Evolutionary conservation across 108 stramenopile genomes (phyloP).

Genomic region (Conticribra weissflogii): DNA sequence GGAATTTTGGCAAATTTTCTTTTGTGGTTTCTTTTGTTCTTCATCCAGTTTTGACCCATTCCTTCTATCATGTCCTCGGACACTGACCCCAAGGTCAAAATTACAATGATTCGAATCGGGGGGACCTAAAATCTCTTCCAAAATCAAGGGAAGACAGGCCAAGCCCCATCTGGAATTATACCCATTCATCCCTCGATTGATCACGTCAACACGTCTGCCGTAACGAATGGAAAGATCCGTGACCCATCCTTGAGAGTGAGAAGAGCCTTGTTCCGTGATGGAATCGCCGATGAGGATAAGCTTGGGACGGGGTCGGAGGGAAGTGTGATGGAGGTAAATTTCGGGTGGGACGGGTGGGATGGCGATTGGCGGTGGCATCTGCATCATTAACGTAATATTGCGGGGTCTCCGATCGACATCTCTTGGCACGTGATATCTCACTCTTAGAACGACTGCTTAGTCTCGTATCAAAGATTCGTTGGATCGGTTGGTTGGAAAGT

Average conservation of each 20-base stretch:
- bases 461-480: no score
- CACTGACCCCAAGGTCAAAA: no score
- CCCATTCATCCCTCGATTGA: constrained; percentile 84
- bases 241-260: constrained; percentile 70
- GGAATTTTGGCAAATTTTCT: background rate
- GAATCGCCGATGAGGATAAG: constrained; percentile 83
- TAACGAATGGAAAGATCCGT: constrained; percentile 69
- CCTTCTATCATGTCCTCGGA: background rate
- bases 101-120: no score
- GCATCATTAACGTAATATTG: no score
- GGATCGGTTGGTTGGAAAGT: no score
- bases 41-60: background rate
- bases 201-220: constrained; percentile 75
- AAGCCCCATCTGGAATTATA: constrained; percentile 72
- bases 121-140: constrained; percentile 34
- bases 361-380: constrained; percentile 20
- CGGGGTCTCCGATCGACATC: no score
- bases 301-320: constrained; percentile 38
- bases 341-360: constrained; percentile 24
- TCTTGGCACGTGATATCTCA: no score
- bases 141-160: constrained; percentile 28
- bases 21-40: background rate
- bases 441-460: no score
- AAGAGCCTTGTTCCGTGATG: constrained; percentile 63
- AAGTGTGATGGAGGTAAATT: constrained; percentile 34